Evolutionary conservation across 2,329 filamentous ascomycete genomes (phyloP).

Genomic region (Elsinoe ampelina): DNA sequence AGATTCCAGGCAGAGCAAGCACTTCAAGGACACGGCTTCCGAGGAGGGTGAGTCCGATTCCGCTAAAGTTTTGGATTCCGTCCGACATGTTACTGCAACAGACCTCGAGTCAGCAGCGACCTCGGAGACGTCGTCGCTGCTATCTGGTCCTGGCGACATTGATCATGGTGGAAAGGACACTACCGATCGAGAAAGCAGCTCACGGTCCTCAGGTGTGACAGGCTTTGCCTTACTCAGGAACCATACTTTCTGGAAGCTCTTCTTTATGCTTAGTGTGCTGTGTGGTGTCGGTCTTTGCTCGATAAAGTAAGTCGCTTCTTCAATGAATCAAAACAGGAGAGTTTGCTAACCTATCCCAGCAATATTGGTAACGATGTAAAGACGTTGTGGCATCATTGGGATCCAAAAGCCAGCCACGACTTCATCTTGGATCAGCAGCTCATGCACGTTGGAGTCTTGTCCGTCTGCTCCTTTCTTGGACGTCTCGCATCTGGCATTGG

Average conservation of each 20-base stretch:
- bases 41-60: slow-evolving; percentile 42
- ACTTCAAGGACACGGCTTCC: slow-evolving; percentile 28
- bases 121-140: slow-evolving; percentile 72
- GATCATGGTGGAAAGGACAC: slow-evolving; percentile 47
- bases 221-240: slow-evolving; percentile 64
- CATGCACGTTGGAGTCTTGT: slow-evolving; percentile 90
- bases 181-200: slow-evolving; percentile 50
- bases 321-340: neutral
- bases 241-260: slow-evolving; percentile 84
- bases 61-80: neutral
- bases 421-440: slow-evolving; percentile 77
- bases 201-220: slow-evolving; percentile 81
- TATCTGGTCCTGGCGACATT: slow-evolving; percentile 53
- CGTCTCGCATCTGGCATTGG: slow-evolving; percentile 69
- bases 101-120: slow-evolving; percentile 30
- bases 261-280: slow-evolving; percentile 77
- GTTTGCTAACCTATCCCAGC: slow-evolving; percentile 41
- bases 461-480: slow-evolving; percentile 74
- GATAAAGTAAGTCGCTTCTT: slow-evolving; percentile 68
- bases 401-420: slow-evolving; percentile 59
- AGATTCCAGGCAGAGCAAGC: slow-evolving; percentile 38
- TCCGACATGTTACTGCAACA: slow-evolving; percentile 15
- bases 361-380: slow-evolving; percentile 87
- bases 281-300: slow-evolving; percentile 96
- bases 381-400: slow-evolving; percentile 80